Conservation (phyloP, 179 eudicot species). For the Actinidia arguta region DNA sequence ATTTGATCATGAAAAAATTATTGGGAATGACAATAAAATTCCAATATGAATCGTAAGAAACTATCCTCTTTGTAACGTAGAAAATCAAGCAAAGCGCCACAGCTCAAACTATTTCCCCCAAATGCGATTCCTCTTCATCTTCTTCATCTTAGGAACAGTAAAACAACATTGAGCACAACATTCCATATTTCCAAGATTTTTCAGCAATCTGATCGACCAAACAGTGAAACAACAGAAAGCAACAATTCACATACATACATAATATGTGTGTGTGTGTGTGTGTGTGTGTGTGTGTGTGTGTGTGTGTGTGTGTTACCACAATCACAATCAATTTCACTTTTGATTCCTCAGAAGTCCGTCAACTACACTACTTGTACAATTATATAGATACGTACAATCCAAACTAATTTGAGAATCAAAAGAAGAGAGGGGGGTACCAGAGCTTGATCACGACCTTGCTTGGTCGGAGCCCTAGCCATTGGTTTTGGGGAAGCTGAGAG, state of each 20-base stretch:
- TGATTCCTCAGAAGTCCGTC: background rate
- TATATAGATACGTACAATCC: background rate
- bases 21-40: background rate
- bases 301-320: too few relatives aligned
- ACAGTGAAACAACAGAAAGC: background rate
- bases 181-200: background rate
- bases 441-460: conserved; percentile 46
- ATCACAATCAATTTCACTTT: background rate
- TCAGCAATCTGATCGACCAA: background rate
- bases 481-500: conserved; percentile 16
- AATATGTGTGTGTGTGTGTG: too few relatives aligned
- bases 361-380: background rate
- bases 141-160: background rate
- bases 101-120: background rate
- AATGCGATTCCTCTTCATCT: background rate
- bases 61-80: background rate
- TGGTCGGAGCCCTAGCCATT: conserved; percentile 40
- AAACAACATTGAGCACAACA: background rate
- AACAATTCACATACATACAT: background rate
- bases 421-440: conserved; percentile 22
- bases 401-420: background rate
- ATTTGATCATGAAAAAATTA: background rate
- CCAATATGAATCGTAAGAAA: background rate
- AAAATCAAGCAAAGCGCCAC: background rate
- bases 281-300: too few relatives aligned